Conservation (phyloP, 2,329 filamentous ascomycete species). For the Aspergillus proliferans region DNA sequence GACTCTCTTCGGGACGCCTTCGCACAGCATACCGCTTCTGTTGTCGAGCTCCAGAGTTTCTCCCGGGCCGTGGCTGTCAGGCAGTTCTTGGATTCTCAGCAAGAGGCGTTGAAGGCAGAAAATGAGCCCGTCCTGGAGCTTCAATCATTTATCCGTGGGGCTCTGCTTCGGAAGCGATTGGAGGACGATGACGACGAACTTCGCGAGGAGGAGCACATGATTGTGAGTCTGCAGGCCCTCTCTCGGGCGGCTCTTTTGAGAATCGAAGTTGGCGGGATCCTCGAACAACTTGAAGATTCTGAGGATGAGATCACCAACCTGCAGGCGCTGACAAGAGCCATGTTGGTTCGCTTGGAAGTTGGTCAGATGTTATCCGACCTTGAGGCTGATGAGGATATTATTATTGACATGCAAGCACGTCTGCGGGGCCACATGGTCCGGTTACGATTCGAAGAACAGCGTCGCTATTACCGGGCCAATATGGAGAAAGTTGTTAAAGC, state of each 20-base stretch:
- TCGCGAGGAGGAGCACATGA: constrained; percentile 21
- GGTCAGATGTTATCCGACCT: constrained; percentile 69
- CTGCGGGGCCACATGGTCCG: constrained; percentile 70
- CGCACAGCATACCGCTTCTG: constrained; percentile 18
- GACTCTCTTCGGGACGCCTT: constrained; percentile 25
- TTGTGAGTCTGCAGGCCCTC: constrained; percentile 36
- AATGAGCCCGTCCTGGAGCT: constrained; percentile 41
- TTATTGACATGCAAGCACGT: constrained; percentile 68
- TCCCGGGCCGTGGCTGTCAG: constrained; percentile 28
- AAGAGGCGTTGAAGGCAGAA: constrained; percentile 38
- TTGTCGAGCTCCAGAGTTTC: constrained; percentile 29
- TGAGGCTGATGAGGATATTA: constrained; percentile 72
- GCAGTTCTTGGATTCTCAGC: constrained; percentile 24
- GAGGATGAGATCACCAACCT: constrained; percentile 61
- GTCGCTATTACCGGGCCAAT: constrained; percentile 83
- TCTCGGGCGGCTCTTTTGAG: constrained; percentile 36
- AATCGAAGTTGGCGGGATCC: constrained; percentile 43
- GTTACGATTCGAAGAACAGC: constrained; percentile 72
- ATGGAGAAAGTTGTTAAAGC: constrained; percentile 99
- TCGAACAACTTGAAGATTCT: constrained; percentile 65
- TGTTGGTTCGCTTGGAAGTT: constrained; percentile 68
- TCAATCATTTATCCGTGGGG: constrained; percentile 48
- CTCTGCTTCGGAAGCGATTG: constrained; percentile 28
- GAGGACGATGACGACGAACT: constrained; percentile 25
- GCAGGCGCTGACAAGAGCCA: constrained; percentile 71